Conservation (phyloP, 108 stramenopile species). For the Nannochloropsis gaditana region DNA sequence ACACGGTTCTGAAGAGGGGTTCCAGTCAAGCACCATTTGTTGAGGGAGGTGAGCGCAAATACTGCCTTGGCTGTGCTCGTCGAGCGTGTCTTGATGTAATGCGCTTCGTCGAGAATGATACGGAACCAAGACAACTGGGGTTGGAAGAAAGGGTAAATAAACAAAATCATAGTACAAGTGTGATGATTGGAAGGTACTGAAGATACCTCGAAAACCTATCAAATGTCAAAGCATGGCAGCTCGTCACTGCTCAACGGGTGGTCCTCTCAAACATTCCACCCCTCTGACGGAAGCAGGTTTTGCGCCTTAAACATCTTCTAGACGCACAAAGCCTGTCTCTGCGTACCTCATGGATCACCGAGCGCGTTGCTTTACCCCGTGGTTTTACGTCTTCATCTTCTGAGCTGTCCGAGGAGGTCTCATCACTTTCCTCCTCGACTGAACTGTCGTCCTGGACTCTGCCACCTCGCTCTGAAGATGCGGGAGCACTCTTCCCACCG, state of each 20-base stretch:
- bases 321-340: slow-evolving; percentile 19
- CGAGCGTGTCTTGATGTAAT: slow-evolving; percentile 78
- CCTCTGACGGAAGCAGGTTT: no score
- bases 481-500: background rate
- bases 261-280: no score
- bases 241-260: no score
- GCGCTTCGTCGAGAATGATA: slow-evolving; percentile 87
- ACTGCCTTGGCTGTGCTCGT: slow-evolving; percentile 91
- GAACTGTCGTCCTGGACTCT: slow-evolving; percentile 44
- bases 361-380: background rate
- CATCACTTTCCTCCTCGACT: slow-evolving; percentile 32
- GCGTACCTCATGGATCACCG: slow-evolving; percentile 18
- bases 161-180: background rate
- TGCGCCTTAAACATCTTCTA: no score
- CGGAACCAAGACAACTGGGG: slow-evolving; percentile 76
- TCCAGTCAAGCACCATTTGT: slow-evolving; percentile 84
- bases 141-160: background rate
- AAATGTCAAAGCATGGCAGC: background rate
- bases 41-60: slow-evolving; percentile 72
- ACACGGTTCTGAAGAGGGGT: slow-evolving; percentile 98
- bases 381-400: slow-evolving; percentile 36
- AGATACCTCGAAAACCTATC: no score
- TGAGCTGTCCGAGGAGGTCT: slow-evolving; percentile 40
- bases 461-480: slow-evolving; percentile 23
- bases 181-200: background rate